These are phyloP conservation scores for Trichoderma sp. DNA, from an alignment of 2,329 filamentous ascomycete species.

Conservation along the genomic window DNA sequence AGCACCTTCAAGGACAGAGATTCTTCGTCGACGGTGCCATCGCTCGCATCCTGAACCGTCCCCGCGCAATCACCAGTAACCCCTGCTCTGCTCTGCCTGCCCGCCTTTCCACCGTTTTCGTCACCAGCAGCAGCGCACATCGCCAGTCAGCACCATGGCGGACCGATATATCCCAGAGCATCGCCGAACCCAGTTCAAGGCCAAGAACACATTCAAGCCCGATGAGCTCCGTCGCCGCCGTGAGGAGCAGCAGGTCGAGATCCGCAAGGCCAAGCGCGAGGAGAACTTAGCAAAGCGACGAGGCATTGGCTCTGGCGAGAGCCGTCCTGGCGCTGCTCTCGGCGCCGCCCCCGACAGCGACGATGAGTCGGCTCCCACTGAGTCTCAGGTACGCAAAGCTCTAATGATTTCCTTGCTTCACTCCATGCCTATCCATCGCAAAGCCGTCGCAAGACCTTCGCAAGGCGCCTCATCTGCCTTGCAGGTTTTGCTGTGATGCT, in stretches of 20 bases:
- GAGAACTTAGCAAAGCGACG: conserved; percentile 98
- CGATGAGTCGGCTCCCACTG: conserved; percentile 91
- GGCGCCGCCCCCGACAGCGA: conserved; percentile 93
- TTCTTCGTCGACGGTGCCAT: conserved; percentile 14
- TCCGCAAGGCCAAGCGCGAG: conserved; percentile 96
- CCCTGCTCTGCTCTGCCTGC: conserved; percentile 3
- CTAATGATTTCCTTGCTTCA: not conserved
- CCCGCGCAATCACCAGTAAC: conserved; percentile 28
- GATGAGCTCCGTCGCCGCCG: conserved; percentile 97
- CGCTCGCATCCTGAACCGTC: conserved; percentile 20
- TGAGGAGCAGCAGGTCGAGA: conserved; percentile 99
- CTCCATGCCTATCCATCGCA: conserved; percentile 19
- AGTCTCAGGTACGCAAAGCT: conserved; percentile 74
- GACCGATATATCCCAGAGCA: conserved; percentile 99
- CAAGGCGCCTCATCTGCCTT: not conserved
- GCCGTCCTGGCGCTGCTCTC: conserved; percentile 75
- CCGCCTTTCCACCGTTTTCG: conserved; percentile 22
- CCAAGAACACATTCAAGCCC: conserved; percentile 98
- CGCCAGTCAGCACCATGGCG: conserved; percentile 69
- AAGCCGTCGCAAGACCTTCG: not conserved
- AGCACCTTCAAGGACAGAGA: conserved; percentile 1
- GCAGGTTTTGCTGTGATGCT: conserved; percentile 11
- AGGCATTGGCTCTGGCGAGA: conserved; percentile 82
- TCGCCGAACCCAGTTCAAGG: conserved; percentile 99
- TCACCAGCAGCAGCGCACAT: conserved; percentile 23